A percentile compares a stretch with the other conserved stretches of the same genome.
Evolutionary conservation across 129 eudicot species (phyloP).

Genomic region (Flaveria brownii): DNA sequence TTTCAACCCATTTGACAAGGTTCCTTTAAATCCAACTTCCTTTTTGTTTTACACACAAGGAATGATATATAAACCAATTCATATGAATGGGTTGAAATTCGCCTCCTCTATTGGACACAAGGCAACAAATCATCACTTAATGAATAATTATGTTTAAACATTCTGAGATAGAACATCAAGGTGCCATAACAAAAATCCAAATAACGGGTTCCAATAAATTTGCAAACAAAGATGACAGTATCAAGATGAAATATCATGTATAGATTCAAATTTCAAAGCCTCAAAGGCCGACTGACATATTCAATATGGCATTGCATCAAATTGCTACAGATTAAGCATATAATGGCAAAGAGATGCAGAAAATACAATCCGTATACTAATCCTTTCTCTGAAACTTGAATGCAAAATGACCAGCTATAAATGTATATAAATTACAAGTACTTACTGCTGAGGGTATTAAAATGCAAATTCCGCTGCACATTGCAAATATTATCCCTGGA

Average conservation of each 20-base stretch:
- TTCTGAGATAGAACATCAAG: slow-evolving; percentile 1
- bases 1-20: neutral
- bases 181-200: slow-evolving; percentile 12
- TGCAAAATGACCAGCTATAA: slow-evolving; percentile 14
- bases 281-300: neutral
- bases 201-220: neutral
- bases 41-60: neutral
- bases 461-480: slow-evolving; percentile 71
- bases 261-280: neutral
- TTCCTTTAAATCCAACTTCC: neutral
- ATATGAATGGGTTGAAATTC: slow-evolving; percentile 2
- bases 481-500: slow-evolving; percentile 84
- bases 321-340: neutral
- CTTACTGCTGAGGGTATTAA: slow-evolving; percentile 72
- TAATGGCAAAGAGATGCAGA: slow-evolving; percentile 1
- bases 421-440: slow-evolving; percentile 20
- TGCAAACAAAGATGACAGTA: neutral
- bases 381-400: neutral
- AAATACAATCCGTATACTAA: slow-evolving; percentile 10
- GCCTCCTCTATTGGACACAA: slow-evolving; percentile 13
- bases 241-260: neutral
- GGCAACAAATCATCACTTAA: neutral
- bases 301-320: neutral
- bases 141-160: slow-evolving; percentile 1
- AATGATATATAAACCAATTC: neutral